Conservation (phyloP, 306 rosid species). For the Dalbergia oliveri region DNA sequence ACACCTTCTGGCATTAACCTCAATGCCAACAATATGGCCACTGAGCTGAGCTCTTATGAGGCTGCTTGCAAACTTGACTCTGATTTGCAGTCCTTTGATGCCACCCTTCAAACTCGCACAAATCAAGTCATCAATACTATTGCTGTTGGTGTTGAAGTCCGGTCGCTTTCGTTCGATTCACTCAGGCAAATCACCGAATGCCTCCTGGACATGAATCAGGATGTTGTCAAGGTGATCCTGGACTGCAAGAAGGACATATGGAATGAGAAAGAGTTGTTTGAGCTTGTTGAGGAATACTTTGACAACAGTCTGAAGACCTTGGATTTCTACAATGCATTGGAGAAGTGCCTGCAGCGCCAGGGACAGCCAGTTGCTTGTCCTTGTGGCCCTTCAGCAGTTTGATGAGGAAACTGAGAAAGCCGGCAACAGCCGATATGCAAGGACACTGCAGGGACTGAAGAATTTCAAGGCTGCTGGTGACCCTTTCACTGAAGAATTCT, state of each 20-base stretch:
- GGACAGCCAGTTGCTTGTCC: constrained; percentile 78
- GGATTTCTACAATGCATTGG: constrained; percentile 85
- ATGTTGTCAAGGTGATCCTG: constrained; percentile 82
- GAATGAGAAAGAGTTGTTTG: constrained; percentile 79
- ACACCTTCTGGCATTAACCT: constrained; percentile 51
- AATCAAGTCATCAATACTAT: constrained; percentile 70
- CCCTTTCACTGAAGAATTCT: constrained; percentile 84
- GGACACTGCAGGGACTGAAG: constrained; percentile 70
- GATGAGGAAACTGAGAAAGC: constrained; percentile 59
- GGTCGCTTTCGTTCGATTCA: constrained; percentile 82
- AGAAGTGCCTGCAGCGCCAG: constrained; percentile 76
- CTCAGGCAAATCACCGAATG: constrained; percentile 80
- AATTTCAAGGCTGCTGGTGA: constrained; percentile 79
- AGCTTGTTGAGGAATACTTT: constrained; percentile 88
- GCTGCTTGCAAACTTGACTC: constrained; percentile 73
- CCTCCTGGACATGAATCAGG: constrained; percentile 89
- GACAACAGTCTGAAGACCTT: constrained; percentile 83
- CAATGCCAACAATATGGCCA: constrained; percentile 47
- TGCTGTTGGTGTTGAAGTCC: constrained; percentile 81
- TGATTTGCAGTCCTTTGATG: constrained; percentile 72
- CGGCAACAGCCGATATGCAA: constrained; percentile 51
- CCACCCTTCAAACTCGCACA: constrained; percentile 69
- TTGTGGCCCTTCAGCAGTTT: constrained; percentile 70
- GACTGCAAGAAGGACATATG: constrained; percentile 89
- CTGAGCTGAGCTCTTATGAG: constrained; percentile 76